Conservation (phyloP, 208 protist species). For the Tetramitus jugosus region DNA sequence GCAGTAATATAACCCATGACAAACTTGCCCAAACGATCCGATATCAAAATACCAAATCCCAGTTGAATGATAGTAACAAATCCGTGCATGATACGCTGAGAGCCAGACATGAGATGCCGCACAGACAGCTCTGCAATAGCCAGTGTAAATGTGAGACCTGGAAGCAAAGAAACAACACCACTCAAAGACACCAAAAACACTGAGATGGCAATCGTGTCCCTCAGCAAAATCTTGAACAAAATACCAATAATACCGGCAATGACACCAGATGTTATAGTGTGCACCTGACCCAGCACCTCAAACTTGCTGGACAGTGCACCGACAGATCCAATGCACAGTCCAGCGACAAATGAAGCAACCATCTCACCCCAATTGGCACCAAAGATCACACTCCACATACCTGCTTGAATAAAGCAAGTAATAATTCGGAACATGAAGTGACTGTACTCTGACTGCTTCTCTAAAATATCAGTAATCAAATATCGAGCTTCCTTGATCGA, state of each 20-base stretch:
- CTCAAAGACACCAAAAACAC: neutral
- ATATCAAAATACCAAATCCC: slow-evolving; percentile 5
- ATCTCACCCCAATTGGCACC: neutral
- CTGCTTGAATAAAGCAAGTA: neutral
- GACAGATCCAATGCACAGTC: neutral
- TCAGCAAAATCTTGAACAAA: neutral
- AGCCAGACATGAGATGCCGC: neutral
- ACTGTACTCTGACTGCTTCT: neutral
- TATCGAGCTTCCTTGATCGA: neutral
- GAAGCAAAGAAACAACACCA: neutral
- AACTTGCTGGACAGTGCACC: neutral
- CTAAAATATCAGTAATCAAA: neutral
- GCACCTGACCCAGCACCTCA: neutral
- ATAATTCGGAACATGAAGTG: neutral
- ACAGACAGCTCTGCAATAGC: neutral
- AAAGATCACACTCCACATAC: neutral
- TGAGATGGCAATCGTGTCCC: neutral
- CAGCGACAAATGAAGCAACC: neutral
- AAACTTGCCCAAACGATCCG: neutral
- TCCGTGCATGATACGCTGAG: neutral
- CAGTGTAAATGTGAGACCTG: neutral
- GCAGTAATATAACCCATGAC: neutral
- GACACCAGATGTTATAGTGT: neutral
- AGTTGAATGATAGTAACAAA: neutral
- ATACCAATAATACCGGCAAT: neutral